These are phyloP conservation scores for Arthrinium phaeospermum DNA, from an alignment of 2,329 filamentous ascomycete genomes.

Conservation along the genomic window DNA sequence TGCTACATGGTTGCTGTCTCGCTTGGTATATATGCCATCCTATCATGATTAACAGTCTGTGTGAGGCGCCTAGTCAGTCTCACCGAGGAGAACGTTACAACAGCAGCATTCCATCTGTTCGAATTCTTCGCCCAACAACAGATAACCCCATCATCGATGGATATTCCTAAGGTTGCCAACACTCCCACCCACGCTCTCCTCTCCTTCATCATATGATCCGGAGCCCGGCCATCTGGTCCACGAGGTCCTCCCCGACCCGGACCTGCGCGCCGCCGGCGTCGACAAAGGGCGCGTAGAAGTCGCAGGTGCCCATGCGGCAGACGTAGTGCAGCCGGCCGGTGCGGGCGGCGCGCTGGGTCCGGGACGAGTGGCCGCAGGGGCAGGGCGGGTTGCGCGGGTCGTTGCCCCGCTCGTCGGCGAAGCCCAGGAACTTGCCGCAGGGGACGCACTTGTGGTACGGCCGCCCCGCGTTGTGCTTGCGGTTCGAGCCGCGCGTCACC, in stretches of 20 bases:
- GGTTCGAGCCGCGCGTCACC: background rate
- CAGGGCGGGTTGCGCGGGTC: conserved; percentile 14
- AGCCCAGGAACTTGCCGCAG: conserved; percentile 7
- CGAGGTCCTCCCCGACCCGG: background rate
- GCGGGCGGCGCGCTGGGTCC: background rate
- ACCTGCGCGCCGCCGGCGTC: conserved; percentile 9
- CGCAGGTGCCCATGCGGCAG: background rate
- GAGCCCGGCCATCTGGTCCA: background rate
- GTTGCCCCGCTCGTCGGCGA: conserved; percentile 13
- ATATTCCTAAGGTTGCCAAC: background rate
- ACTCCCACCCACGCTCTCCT: background rate
- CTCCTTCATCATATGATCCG: background rate
- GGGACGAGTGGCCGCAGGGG: conserved; percentile 12
- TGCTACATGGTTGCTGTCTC: background rate
- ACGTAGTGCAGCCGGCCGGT: background rate
- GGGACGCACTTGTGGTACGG: conserved; percentile 11
- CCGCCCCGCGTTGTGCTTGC: background rate
- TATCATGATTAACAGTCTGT: background rate
- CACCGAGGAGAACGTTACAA: background rate
- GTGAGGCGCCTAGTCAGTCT: background rate
- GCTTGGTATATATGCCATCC: background rate
- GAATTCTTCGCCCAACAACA: background rate
- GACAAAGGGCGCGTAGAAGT: background rate
- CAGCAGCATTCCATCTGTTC: background rate
- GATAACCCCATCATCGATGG: background rate